These are phyloP conservation scores for Russula virescens DNA, from an alignment of 768 basidiomycete species.

Conservation along the genomic window DNA sequence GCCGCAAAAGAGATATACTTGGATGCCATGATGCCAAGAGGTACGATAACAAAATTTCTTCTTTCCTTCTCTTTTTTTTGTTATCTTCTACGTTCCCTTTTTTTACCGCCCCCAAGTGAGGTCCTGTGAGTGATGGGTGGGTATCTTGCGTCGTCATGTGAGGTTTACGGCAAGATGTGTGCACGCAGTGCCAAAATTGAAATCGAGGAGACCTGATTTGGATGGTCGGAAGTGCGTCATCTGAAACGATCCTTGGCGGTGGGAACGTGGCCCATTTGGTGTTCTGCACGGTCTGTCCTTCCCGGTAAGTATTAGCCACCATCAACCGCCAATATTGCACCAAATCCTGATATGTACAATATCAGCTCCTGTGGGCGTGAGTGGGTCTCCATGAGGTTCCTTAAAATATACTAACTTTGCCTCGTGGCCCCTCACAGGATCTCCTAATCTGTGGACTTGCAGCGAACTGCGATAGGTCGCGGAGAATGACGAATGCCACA, in stretches of 20 bases:
- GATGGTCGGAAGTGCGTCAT: not conserved
- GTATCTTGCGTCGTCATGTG: not conserved
- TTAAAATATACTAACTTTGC: not conserved
- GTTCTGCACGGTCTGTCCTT: not conserved
- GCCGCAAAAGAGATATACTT: not conserved
- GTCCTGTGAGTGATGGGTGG: not conserved
- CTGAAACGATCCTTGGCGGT: not conserved
- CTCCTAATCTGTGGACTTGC: too few species aligned
- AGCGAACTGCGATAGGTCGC: not conserved
- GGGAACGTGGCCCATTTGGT: not conserved
- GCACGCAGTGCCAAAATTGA: too few species aligned
- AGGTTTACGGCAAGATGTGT: not conserved
- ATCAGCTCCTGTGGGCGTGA: not conserved
- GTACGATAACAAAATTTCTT: not conserved
- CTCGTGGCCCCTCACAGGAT: not conserved
- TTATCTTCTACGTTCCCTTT: not conserved
- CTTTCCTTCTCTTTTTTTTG: not conserved
- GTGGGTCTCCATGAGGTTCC: not conserved
- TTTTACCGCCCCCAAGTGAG: not conserved
- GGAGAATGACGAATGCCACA: not conserved
- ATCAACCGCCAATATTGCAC: not conserved
- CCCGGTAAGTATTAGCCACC: constrained; percentile 2
- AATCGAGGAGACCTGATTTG: too few species aligned
- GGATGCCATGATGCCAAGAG: not conserved
- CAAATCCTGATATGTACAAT: not conserved